Evolutionary conservation across 75 land plant species (phyloP).

Genomic region (Picea glauca): DNA sequence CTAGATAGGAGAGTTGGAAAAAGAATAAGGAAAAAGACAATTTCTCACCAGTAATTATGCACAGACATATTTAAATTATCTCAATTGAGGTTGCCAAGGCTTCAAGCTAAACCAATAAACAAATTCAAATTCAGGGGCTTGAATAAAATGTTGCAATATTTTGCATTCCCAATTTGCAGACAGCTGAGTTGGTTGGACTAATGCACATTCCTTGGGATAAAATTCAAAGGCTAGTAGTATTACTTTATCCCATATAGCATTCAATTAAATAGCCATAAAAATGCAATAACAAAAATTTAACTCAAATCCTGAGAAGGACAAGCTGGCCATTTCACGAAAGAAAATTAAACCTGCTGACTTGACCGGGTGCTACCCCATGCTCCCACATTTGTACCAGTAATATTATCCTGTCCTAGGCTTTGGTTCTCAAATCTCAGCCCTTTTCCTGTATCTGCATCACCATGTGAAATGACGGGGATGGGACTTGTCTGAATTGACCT

Average conservation of each 20-base stretch:
- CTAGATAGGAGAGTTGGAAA: background rate
- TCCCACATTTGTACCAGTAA: constrained; percentile 23
- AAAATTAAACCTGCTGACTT: constrained; percentile 47
- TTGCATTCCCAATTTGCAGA: background rate
- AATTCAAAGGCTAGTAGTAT: background rate
- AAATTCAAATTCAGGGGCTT: background rate
- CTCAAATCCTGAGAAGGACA: background rate
- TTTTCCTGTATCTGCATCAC: constrained; percentile 22
- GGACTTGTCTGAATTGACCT: constrained; percentile 29
- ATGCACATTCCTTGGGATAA: background rate
- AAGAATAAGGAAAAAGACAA: background rate
- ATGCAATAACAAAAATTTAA: background rate
- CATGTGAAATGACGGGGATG: constrained; percentile 4
- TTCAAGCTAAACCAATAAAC: background rate
- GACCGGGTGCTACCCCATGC: constrained; percentile 39
- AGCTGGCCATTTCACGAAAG: background rate
- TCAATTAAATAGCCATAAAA: background rate
- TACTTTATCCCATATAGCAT: background rate
- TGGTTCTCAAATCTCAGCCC: constrained; percentile 31
- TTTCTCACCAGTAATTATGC: too few species aligned
- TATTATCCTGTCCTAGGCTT: constrained; percentile 25
- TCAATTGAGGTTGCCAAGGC: background rate
- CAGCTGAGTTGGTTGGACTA: background rate
- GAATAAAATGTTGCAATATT: background rate
- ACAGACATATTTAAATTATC: background rate